Evolutionary conservation across 805 yeast genomes (phyloP).

Genomic region (Saccharomycopsis vini): DNA sequence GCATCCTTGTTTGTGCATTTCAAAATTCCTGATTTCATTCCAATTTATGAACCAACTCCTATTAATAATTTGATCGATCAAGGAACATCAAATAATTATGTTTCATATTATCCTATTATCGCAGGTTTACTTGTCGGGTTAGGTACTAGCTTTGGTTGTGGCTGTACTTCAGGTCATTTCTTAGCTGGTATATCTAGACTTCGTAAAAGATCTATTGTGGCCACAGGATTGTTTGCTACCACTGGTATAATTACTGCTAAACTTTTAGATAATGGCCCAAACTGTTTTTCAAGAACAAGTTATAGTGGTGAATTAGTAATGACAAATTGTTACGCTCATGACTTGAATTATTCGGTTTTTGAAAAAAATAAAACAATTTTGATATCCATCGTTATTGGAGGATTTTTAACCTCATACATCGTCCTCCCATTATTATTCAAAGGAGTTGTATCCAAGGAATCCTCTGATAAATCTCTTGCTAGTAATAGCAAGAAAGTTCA

Average conservation of each 20-base stretch:
- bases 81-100: slow-evolving; percentile 2
- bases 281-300: not conserved
- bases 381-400: slow-evolving; percentile 13
- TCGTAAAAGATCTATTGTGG: slow-evolving; percentile 36
- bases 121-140: slow-evolving; percentile 39
- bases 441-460: not conserved
- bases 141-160: slow-evolving; percentile 40
- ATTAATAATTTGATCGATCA: not conserved
- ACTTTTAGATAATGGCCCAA: not conserved
- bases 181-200: slow-evolving; percentile 40
- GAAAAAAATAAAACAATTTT: slow-evolving; percentile 18
- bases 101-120: not conserved
- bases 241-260: slow-evolving; percentile 25
- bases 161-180: slow-evolving; percentile 53
- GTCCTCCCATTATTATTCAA: slow-evolving; percentile 22
- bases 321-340: not conserved
- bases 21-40: slow-evolving; percentile 26
- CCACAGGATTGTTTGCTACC: slow-evolving; percentile 32
- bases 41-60: not conserved
- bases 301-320: not conserved
- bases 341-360: slow-evolving; percentile 7
- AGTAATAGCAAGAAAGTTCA: not conserved
- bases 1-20: slow-evolving; percentile 24
- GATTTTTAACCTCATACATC: slow-evolving; percentile 21
- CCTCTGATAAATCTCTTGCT: not conserved